Evolutionary conservation across 495 filamentous ascomycete species (phyloP).

Genomic region (Aspergillus affinis): DNA sequence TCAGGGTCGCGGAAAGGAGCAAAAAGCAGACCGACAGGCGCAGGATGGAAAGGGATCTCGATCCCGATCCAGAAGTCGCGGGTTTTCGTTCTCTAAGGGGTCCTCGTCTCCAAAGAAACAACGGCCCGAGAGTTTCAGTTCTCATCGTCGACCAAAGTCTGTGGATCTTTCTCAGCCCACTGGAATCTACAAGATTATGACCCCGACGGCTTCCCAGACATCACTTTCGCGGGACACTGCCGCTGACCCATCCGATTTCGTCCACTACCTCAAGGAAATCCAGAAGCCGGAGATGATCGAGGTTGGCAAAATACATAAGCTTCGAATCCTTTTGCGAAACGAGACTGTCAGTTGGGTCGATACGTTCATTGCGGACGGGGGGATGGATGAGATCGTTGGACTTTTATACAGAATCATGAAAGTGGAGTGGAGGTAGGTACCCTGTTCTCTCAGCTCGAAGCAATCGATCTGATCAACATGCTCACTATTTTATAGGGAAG

Average conservation of each 20-base stretch:
- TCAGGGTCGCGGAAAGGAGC: constrained; percentile 42
- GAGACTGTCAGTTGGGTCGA: constrained; percentile 96
- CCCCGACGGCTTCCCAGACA: constrained; percentile 39
- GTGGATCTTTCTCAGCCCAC: constrained; percentile 42
- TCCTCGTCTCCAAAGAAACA: constrained; percentile 59
- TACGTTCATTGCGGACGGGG: constrained; percentile 80
- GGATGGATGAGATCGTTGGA: constrained; percentile 87
- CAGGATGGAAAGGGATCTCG: constrained; percentile 53
- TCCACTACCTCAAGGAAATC: constrained; percentile 73
- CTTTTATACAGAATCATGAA: constrained; percentile 87
- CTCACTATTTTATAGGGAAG: constrained; percentile 62
- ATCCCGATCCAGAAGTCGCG: constrained; percentile 68
- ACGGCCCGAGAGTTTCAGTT: constrained; percentile 45
- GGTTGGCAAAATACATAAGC: constrained; percentile 91
- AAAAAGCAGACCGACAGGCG: constrained; percentile 33
- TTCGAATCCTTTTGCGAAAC: constrained; percentile 85
- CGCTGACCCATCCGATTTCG: constrained; percentile 72
- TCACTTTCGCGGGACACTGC: constrained; percentile 49
- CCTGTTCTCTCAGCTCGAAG: background rate
- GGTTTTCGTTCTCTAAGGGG: constrained; percentile 71
- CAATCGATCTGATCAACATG: too few relatives aligned
- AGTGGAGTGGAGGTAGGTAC: constrained; percentile 88
- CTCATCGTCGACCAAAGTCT: constrained; percentile 41
- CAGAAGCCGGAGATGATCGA: constrained; percentile 80
- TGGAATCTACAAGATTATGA: constrained; percentile 49